These are phyloP conservation scores for Clavaria fumosa DNA, from an alignment of 768 basidiomycete genomes.

Conservation along the genomic window DNA sequence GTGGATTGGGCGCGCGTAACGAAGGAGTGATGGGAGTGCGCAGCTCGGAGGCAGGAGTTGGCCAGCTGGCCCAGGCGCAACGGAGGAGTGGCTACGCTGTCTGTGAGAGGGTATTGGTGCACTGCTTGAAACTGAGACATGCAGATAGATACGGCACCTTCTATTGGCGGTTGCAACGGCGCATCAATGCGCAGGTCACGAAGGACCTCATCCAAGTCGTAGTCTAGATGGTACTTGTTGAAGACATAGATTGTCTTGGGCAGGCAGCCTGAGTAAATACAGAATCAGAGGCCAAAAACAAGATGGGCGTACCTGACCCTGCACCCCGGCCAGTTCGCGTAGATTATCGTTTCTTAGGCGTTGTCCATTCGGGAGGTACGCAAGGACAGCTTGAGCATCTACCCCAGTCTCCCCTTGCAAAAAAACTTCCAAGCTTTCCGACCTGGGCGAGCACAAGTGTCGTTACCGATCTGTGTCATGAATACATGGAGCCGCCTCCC, in stretches of 20 bases:
- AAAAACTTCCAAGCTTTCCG: slow-evolving; percentile 54
- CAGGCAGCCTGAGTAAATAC: slow-evolving; percentile 5
- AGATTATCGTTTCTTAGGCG: slow-evolving; percentile 57
- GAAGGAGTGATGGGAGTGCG: slow-evolving; percentile 49
- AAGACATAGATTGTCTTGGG: slow-evolving; percentile 61
- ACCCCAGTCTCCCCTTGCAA: slow-evolving; percentile 58
- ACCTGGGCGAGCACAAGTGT: slow-evolving; percentile 23
- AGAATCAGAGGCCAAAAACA: not conserved
- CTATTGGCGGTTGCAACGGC: slow-evolving; percentile 51
- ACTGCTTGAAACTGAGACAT: slow-evolving; percentile 1
- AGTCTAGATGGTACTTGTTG: slow-evolving; percentile 67
- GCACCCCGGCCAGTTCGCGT: slow-evolving; percentile 57
- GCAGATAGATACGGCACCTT: slow-evolving; percentile 30
- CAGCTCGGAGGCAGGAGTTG: slow-evolving; percentile 46
- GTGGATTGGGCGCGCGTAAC: slow-evolving; percentile 35
- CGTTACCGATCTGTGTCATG: not conserved
- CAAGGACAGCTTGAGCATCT: slow-evolving; percentile 51
- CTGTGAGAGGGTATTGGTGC: slow-evolving; percentile 18
- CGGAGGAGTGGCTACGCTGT: slow-evolving; percentile 55
- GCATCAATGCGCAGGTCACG: slow-evolving; percentile 46
- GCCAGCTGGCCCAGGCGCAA: slow-evolving; percentile 53
- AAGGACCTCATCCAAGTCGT: slow-evolving; percentile 50
- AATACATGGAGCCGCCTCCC: slow-evolving; percentile 8
- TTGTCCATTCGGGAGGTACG: slow-evolving; percentile 68
- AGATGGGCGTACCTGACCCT: slow-evolving; percentile 46